These are phyloP conservation scores for Eleusine indica DNA, from an alignment of 176 grass and related monocot genomes.

Conservation along the genomic window DNA sequence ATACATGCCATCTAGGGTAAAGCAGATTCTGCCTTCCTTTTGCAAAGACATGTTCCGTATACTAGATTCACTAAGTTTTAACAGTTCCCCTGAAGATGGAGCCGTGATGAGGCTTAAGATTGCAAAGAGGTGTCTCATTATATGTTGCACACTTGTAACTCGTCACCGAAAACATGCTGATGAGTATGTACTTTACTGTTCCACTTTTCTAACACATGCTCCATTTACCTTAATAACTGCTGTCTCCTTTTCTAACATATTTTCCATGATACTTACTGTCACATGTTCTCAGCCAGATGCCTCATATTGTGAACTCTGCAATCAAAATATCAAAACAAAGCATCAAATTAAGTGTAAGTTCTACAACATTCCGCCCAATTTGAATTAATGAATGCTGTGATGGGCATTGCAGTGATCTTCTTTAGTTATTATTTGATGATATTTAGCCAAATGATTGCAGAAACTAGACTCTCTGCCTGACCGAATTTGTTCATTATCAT, in stretches of 20 bases:
- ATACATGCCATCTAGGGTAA: conserved; percentile 80
- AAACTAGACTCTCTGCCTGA: conserved; percentile 65
- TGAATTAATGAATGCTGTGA: conserved; percentile 19
- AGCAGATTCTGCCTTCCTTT: conserved; percentile 70
- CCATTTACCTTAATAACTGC: conserved; percentile 28
- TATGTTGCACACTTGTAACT: conserved; percentile 80
- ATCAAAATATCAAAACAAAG: conserved; percentile 81
- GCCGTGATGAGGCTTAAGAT: conserved; percentile 55
- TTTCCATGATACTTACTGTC: conserved; percentile 40
- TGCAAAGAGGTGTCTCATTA: conserved; percentile 88
- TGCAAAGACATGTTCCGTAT: conserved; percentile 75
- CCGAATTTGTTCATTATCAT: conserved; percentile 76
- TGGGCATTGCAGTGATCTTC: conserved; percentile 5
- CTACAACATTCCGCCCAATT: conserved; percentile 12
- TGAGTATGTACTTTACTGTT: conserved; percentile 56
- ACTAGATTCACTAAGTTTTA: conserved; percentile 74
- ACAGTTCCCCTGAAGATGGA: conserved; percentile 46
- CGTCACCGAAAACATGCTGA: conserved; percentile 86
- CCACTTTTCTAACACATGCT: conserved; percentile 23
- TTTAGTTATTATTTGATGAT: conserved; percentile 35
- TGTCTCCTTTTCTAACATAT: conserved; percentile 35
- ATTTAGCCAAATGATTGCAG: conserved; percentile 54
- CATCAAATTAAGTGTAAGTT: conserved; percentile 78
- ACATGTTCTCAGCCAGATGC: conserved; percentile 72
- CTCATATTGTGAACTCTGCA: conserved; percentile 61